Conservation (phyloP, 116 monocot species). For the Zostera marina region DNA sequence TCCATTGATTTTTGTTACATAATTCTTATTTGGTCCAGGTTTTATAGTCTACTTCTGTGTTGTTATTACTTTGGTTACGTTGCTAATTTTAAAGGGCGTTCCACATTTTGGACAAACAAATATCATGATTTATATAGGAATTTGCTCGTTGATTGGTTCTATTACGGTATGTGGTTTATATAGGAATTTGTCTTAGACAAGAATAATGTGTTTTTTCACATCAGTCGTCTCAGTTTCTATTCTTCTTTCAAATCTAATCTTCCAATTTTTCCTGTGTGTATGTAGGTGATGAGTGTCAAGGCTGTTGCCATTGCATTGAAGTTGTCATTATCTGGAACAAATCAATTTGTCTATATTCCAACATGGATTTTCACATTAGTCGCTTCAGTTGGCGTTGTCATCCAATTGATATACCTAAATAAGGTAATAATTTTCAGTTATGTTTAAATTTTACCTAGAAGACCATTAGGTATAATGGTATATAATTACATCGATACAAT, state of each 20-base stretch:
- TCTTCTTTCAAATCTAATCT: too few species aligned
- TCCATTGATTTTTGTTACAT: too few species aligned
- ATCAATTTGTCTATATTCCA: slow-evolving; percentile 68
- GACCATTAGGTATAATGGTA: too few species aligned
- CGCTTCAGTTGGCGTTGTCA: slow-evolving; percentile 42
- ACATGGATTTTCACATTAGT: slow-evolving; percentile 66
- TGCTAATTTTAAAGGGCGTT: slow-evolving; percentile 60
- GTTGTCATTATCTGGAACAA: slow-evolving; percentile 76
- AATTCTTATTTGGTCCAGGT: slow-evolving; percentile 26
- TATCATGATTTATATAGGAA: slow-evolving; percentile 82
- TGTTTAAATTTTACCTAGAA: too few species aligned
- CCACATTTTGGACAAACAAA: slow-evolving; percentile 88
- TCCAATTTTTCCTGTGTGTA: too few species aligned
- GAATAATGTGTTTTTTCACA: too few species aligned
- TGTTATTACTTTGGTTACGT: slow-evolving; percentile 49
- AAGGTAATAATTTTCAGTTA: slow-evolving; percentile 19
- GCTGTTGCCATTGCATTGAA: slow-evolving; percentile 81
- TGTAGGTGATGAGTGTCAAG: slow-evolving; percentile 91
- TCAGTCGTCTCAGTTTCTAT: too few species aligned
- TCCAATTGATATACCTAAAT: slow-evolving; percentile 80
- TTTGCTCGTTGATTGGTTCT: slow-evolving; percentile 90
- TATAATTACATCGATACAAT: too few species aligned
- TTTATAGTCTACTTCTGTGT: slow-evolving; percentile 60
- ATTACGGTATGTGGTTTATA: slow-evolving; percentile 69
- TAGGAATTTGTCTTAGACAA: slow-evolving; percentile 26